Base-by-base conservation (phyloP, 192 early-diverging fungal species). In the Backusella liffmaniae region DNA sequence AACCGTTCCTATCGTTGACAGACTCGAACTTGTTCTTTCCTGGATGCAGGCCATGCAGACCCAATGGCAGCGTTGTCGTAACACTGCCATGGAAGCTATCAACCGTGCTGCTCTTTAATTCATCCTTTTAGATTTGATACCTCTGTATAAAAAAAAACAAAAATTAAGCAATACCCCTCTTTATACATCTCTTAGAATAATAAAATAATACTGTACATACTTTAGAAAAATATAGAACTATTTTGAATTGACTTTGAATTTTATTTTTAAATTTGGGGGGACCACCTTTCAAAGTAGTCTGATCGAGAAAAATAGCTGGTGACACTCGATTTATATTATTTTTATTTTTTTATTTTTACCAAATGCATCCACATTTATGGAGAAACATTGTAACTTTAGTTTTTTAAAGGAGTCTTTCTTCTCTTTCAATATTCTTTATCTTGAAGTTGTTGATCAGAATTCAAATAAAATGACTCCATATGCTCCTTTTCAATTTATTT, bases 11-110 rank as follows among this genome's bases (percentile, higher is more conserved):
- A 39, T 46, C 6, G 36, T 44, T 72, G 70, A 72, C n/a, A 72
- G 70, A 72, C 70, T 72, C 4, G 70, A 72, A 30, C 44, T 72
- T 46, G 70, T 44, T 15, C 37, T 72, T 42, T 72, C 41, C 9
- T 46, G 70, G 42, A 72, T 72, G 21, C 39, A 42, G 21, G 39
- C 39, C 5, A 30, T 72, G 26, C 39, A 72, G 41, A 16, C 37
- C 26, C 70, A 72, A 32, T 72, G 70, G 70, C 39, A 39, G 18
- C 70, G 70, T 30, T 72, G 70, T 32, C 70, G 70, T 6, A 23
- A 30, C 41, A 29, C 70, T 46, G 70, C 70, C 8, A 44, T 72
- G 7, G 26, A 72, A 30, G 70, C 70, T 15, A 46, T 46, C 29
- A 46, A 39, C 1, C 70, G 44, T 39, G 42, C 29, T 29, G 4